Conservation (phyloP, 2,329 filamentous ascomycete species). For the Pseudogymnoascus sp. region DNA sequence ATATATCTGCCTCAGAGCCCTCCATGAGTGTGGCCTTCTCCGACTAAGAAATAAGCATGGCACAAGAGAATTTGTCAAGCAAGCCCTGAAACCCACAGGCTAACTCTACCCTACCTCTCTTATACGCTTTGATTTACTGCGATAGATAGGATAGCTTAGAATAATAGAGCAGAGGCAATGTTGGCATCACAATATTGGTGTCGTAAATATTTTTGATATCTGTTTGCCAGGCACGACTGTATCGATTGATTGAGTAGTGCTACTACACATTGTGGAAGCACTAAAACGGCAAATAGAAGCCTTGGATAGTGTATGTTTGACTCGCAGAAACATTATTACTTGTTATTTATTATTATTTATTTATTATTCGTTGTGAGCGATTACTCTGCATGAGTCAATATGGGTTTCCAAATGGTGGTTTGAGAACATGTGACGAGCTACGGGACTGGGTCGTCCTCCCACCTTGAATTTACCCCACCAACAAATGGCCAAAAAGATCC, state of each 20-base stretch:
- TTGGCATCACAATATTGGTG: not conserved
- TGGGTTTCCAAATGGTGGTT: not conserved
- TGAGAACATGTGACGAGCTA: constrained; percentile 3
- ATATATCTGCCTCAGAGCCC: not conserved
- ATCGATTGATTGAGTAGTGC: not conserved
- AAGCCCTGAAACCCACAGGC: not conserved
- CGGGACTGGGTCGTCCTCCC: not conserved
- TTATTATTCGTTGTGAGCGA: not conserved
- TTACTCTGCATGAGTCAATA: not conserved
- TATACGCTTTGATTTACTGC: not conserved
- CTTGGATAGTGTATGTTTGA: not conserved
- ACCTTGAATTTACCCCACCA: constrained; percentile 11
- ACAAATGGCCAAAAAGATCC: constrained; percentile 5
- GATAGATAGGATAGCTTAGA: constrained; percentile 4
- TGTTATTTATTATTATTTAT: not conserved
- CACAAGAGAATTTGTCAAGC: not conserved
- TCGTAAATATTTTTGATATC: not conserved
- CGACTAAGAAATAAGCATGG: not conserved
- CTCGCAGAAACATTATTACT: not conserved
- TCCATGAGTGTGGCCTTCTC: not conserved
- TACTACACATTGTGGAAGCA: not conserved
- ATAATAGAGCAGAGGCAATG: not conserved
- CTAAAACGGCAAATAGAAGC: not conserved
- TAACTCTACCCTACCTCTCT: not conserved
- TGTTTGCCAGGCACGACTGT: not conserved